Evolutionary conservation across 805 yeast species (phyloP).

Genomic region (Yamadazyma endophytica): DNA sequence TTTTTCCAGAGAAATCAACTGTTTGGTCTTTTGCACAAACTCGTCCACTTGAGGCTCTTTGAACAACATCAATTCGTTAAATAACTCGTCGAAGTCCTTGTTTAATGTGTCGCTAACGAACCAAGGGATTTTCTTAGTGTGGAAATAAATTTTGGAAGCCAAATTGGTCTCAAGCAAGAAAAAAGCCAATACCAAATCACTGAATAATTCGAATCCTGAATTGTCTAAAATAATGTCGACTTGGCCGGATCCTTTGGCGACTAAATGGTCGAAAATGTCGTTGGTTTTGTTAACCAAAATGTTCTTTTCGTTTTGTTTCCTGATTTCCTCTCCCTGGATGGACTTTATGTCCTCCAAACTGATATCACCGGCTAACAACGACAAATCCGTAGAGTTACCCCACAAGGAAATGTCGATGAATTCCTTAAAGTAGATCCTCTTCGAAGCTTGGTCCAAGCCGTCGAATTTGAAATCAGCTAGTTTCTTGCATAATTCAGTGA

Average conservation of each 20-base stretch:
- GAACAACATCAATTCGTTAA: constrained; percentile 52
- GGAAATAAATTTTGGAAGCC: constrained; percentile 63
- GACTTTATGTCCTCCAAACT: constrained; percentile 80
- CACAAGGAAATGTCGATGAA: constrained; percentile 85
- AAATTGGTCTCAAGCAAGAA: constrained; percentile 61
- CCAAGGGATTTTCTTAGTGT: constrained; percentile 92
- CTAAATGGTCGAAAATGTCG: constrained; percentile 54
- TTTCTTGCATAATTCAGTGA: constrained; percentile 72
- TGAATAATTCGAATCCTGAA: constrained; percentile 88
- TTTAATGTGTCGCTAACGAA: constrained; percentile 95
- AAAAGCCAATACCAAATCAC: constrained; percentile 26
- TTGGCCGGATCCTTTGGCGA: constrained; percentile 31
- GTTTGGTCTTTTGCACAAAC: constrained; percentile 6
- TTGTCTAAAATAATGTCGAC: constrained; percentile 87
- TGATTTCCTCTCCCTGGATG: constrained; percentile 84
- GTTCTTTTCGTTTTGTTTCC: constrained; percentile 76
- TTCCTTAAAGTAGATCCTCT: constrained; percentile 67
- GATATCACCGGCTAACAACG: constrained; percentile 83
- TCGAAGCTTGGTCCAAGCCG: constrained; percentile 33
- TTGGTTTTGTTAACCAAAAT: constrained; percentile 74
- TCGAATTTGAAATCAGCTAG: constrained; percentile 33
- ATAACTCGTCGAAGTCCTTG: constrained; percentile 62
- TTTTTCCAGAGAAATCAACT: constrained; percentile 13
- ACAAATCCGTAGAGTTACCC: constrained; percentile 98
- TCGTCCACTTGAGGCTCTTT: constrained; percentile 8